phyloP scores from a whole-genome alignment of 176 grass and related monocot genomes.

The Dendrocalamus sinicus region DNA sequence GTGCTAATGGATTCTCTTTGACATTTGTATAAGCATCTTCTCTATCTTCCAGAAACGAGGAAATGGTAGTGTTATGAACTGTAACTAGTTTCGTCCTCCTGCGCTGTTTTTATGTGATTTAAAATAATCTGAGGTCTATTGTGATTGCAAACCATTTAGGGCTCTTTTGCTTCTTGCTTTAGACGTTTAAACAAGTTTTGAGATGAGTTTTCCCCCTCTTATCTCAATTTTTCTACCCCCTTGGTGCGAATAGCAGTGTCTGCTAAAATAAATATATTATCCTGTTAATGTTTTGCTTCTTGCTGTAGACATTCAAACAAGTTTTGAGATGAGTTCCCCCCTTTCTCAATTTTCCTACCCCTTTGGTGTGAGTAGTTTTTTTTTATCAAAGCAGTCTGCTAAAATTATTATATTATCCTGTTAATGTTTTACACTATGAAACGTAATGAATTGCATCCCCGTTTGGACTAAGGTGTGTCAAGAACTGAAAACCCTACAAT shows the following conservation, averaged over 20 bases:
- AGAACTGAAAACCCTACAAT: not conserved
- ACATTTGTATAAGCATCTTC: conserved; percentile 12
- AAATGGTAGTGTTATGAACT: not conserved
- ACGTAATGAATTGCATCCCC: not conserved
- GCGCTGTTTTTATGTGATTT: not conserved
- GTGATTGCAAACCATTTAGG: not conserved
- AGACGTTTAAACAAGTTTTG: not conserved
- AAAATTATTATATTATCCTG: not conserved
- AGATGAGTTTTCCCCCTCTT: not conserved
- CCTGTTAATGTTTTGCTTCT: not conserved
- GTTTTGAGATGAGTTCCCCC: not conserved
- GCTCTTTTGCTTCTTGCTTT: not conserved
- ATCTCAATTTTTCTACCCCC: not conserved
- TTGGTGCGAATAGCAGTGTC: not conserved
- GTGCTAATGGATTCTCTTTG: not conserved
- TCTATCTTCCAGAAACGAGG: not conserved
- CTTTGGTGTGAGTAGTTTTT: not conserved
- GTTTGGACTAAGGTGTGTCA: not conserved
- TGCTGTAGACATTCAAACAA: not conserved
- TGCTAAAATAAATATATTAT: not conserved
- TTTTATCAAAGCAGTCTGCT: not conserved
- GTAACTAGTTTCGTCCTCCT: not conserved
- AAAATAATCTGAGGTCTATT: not conserved
- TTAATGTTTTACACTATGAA: not conserved
- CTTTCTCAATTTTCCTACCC: not conserved